A percentile compares a stretch with the other conserved stretches of the same genome.
Conservation (phyloP, 306 rosid species). For the Trichosanthes truncata region DNA sequence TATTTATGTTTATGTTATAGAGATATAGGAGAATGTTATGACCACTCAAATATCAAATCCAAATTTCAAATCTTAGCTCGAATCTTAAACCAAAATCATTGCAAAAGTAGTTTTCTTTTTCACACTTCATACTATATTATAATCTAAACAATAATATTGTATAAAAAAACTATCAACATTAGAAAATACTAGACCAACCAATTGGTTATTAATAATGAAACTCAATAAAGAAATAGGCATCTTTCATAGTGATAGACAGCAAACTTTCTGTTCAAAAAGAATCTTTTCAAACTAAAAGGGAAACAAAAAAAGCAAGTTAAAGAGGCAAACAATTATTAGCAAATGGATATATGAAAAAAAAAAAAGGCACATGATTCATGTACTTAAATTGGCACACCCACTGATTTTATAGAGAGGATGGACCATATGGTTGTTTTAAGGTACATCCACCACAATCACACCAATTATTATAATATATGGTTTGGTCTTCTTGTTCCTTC, state of each 20-base stretch:
- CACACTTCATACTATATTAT: background rate
- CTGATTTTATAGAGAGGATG: background rate
- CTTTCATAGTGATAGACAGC: background rate
- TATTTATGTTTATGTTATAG: background rate
- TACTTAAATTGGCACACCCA: constrained; percentile 1
- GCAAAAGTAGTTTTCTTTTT: background rate
- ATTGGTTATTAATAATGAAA: background rate
- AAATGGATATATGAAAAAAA: background rate
- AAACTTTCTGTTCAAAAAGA: background rate
- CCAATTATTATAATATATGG: constrained; percentile 8
- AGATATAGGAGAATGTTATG: background rate
- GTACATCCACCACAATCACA: background rate
- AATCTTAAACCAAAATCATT: background rate
- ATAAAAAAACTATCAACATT: background rate
- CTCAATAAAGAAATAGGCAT: background rate
- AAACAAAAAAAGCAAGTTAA: background rate
- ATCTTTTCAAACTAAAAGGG: background rate
- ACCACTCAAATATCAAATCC: background rate
- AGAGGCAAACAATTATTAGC: background rate
- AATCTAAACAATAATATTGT: background rate
- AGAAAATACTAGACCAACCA: background rate
- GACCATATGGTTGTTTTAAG: constrained; percentile 8
- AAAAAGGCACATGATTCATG: constrained; percentile 7
- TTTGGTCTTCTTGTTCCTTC: constrained; percentile 10
- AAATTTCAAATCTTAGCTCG: background rate